Evolutionary conservation across 768 basidiomycete genomes (phyloP), one percentile per base, ranked within the genome.

Genomic region (Boletus insuetus): DNA sequence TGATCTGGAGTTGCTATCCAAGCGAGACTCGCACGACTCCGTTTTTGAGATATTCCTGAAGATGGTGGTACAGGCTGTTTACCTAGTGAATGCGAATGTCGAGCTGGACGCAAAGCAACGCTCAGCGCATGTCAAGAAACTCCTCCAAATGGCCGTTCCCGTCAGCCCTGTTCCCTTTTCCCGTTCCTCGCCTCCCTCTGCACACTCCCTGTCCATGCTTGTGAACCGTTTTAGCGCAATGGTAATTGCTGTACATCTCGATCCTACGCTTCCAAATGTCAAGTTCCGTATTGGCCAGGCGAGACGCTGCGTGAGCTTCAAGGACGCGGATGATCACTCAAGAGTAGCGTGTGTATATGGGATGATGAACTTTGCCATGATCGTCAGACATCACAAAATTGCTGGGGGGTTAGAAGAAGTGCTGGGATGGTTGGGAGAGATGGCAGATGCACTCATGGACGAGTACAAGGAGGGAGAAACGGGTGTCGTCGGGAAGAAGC

Each of bases 11-110:
- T 70, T 85, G 12, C 77, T 91, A 6, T 74, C 74, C 17, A 69
- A 75, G 19, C 75, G 77, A 47, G 78, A 83, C 26, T 69, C 72
- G 17, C 68, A 69, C 17, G 94, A 96, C 62, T 83, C 87, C 2
- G 82, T 89, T 2, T 94, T 88, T 64, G 78, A 82, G n/a, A 66
- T 90, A 7, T 90, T 94, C 65, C 75, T 96, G 43, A 92, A 94
- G 67, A 77, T 97, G 51, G 76, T 94, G 34, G 81, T 86, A n/a
- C 82, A 82, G 43, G 85, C 87, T 0, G 68, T 69, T n/a, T 32
- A 61, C 38, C 49, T 51, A 40, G n/a, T 60, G 39, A 61, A 62
- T 43, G 76, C 75, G 2, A 69, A 75, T 13, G 72, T 74, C 54
- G 65, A 66, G 20, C 45, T 52, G 22, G 67, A 70, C 60, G 65